Percentiles rank a stretch among this genome's conserved stretches.
phyloP scores from a whole-genome alignment of 2,329 filamentous ascomycete species.

The Fusarium phyllophilum region DNA sequence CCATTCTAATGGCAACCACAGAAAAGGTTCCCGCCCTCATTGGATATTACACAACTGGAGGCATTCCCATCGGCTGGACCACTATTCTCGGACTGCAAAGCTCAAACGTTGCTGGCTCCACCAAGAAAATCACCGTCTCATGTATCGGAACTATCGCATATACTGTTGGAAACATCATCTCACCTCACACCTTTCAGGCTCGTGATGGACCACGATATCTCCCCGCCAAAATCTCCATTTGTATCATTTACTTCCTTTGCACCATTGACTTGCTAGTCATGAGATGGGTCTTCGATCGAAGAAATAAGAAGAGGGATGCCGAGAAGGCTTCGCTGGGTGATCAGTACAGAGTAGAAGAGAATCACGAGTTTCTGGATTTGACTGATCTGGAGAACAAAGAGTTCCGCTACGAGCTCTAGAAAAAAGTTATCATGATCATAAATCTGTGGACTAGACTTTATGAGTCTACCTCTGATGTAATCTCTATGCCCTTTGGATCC shows the following conservation, averaged over 20 bases:
- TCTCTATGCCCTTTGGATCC: accelerated
- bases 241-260: conserved; percentile 36
- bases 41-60: conserved; percentile 35
- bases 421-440: accelerated
- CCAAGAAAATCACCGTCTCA: conserved; percentile 36
- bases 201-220: conserved; percentile 30
- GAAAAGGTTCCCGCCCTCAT: conserved; percentile 35
- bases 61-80: conserved; percentile 36
- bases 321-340: conserved; percentile 5
- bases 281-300: conserved; percentile 26
- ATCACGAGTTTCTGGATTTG: conserved; percentile 36
- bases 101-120: conserved; percentile 36
- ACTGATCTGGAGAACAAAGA: conserved; percentile 23
- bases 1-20: conserved; percentile 36
- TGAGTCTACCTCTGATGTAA: too few species aligned
- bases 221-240: conserved; percentile 34
- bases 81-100: conserved; percentile 36
- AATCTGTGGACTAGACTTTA: accelerated
- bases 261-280: conserved; percentile 32
- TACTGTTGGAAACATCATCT: conserved; percentile 38
- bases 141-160: conserved; percentile 38
- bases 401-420: not conserved
- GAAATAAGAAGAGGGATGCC: conserved; percentile 24
- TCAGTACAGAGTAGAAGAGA: conserved; percentile 7
- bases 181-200: conserved; percentile 35